Base-by-base conservation (phyloP, 2,329 filamentous ascomycete species). In the Didymella lethalis region DNA sequence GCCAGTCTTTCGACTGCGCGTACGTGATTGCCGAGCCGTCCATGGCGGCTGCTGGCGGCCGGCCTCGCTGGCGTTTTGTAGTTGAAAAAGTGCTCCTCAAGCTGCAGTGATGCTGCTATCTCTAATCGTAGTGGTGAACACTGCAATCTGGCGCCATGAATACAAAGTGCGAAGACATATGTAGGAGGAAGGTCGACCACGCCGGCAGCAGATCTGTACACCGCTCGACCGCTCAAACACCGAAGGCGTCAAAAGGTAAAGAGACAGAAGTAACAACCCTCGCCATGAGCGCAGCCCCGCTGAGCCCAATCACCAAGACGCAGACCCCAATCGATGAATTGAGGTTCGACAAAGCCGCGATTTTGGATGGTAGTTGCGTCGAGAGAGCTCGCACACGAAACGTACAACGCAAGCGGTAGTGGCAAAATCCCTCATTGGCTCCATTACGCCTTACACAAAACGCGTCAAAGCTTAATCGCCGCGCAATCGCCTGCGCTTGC, bases 1-100 rank as follows among this genome's bases (percentile, higher is more conserved):
- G 60, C 74, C 74, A 76, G 64, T 76, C 73, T 57, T 74, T 74
- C 43, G 68, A 66, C 49, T 64, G 67, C 41, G 73, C 73, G 54
- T 75, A 75, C 8, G 61, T 59, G 41, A 75, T 72, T 26, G 64
- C 64, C 16, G 64, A 61, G 55, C 67, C 57, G 51, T 72, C 66
- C 69, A 72, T 70, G 56, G 50, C 53, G 56, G 31, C 16, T 52
- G 57, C 36, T 48, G 50, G 48, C 53, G 49, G 53, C 59, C 57
- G 64, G 32, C 10, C 38, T 64, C 25, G 55, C 58, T 44, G 41
- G 54, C 40, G 16, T 44, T 18, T 23, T 29, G 28, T 38, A 23
- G 43, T 45, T 29, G 2, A 18, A 11, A 4, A 25, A 34, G 20
- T 28, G 40, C 20, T 25, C 20, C 14, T 28, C 18, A 26, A 12